A percentile compares a stretch with the other conserved stretches of the same genome.
Conservation (phyloP, 106 monocot species). For the Dioscorea alata region DNA sequence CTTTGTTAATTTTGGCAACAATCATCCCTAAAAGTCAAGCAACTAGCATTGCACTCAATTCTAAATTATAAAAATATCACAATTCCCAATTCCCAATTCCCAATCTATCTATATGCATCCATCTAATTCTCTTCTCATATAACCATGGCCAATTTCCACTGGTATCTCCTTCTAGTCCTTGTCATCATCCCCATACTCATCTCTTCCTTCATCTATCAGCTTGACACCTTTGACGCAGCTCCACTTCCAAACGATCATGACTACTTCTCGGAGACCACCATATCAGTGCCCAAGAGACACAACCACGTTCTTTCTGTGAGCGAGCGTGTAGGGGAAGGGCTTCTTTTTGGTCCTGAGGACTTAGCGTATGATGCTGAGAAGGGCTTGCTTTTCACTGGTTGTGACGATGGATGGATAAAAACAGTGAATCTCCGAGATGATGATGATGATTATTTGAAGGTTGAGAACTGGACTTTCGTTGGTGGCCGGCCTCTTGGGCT, state of each 20-base stretch:
- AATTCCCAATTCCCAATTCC: too few species aligned
- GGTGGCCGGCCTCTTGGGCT: constrained; percentile 56
- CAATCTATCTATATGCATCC: too few species aligned
- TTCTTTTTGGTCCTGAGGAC: constrained; percentile 53
- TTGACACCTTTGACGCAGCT: constrained; percentile 24
- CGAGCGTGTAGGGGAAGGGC: constrained; percentile 56
- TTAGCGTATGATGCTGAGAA: constrained; percentile 40
- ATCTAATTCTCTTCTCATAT: too few species aligned
- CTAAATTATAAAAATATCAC: too few species aligned
- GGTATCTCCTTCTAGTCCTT: not conserved
- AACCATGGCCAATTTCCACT: not conserved
- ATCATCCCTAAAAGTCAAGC: too few species aligned
- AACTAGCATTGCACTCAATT: too few species aligned
- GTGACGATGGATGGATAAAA: constrained; percentile 60
- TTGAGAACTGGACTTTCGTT: constrained; percentile 37
- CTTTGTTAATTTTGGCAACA: too few species aligned
- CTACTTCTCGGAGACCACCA: constrained; percentile 2
- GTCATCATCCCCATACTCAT: constrained; percentile 3
- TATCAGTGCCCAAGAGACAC: constrained; percentile 16
- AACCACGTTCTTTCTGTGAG: constrained; percentile 5
- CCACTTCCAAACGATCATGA: constrained; percentile 23
- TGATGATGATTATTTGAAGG: not conserved
- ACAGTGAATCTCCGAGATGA: constrained; percentile 19
- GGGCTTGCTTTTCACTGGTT: constrained; percentile 49
- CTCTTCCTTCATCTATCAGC: constrained; percentile 9